Evolutionary conservation across 768 basidiomycete species (phyloP), one percentile per base, ranked within the genome.

Genomic region (Boletus vermiculosoides): DNA sequence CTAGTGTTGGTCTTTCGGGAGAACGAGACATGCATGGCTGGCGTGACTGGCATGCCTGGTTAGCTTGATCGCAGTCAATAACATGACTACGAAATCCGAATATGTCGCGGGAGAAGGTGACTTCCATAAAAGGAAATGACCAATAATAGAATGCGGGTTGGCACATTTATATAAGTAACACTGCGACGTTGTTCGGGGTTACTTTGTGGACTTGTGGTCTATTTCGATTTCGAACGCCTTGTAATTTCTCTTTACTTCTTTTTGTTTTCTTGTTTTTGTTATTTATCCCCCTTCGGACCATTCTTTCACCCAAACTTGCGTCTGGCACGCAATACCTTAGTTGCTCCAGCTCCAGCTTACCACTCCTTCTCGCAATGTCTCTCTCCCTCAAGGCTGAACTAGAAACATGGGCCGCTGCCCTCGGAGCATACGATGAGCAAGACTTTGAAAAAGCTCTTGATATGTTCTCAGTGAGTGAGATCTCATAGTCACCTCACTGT

Each of bases 381-480:
- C 55, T 72, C 42, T 85, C 85, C 57, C 79, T 86, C 69, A 87
- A 85, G 74, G 84, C 80, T 58, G 85, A 87, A 79, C 83, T 98
- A 42, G 90, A 94, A 71, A 86, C 80, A 2, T 96, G 94, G 93
- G 84, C 86, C 15, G 79, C 88, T 39, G 95, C 95, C 56, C 84
- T 98, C 70, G 82, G 85, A 65, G 88, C 93, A 5, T 97, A 95
- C 74, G 94, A 96, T 62, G 84, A 83, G 8, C 81, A 90, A 65
- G 86, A 95, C 69, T 94, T 90, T 68, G 84, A 85, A 50, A 80
- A 80, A 58, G 77, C 91, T 33, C 77, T 98, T 45, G 79, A 85
- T 50, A 78, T 88, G 31, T 97, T 98, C 74, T 79, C 83, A 13
- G 87, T 89, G 62, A 56, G 86, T 75, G 5, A 9, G 1, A 10